phyloP scores from a whole-genome alignment of 306 rosid species.

The Alnus glutinosa region DNA sequence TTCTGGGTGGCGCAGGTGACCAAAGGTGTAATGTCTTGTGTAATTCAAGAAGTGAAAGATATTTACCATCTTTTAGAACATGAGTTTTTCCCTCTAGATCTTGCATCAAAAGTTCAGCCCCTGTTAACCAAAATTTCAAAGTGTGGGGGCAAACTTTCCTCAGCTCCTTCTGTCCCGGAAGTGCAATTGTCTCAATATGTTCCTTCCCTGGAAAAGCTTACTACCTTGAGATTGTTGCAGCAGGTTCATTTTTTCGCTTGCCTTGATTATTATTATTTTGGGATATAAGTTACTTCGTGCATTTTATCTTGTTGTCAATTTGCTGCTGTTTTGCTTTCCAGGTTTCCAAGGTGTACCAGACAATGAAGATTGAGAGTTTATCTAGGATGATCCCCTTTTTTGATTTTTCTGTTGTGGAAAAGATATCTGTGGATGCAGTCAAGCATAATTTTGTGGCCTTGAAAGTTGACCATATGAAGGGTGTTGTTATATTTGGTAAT shows the following conservation, averaged over 20 bases:
- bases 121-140: constrained; percentile 68
- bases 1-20: constrained; percentile 45
- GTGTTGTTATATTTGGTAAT: constrained; percentile 53
- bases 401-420: constrained; percentile 74
- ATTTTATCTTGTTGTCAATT: constrained; percentile 6
- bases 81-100: constrained; percentile 82
- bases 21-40: constrained; percentile 93
- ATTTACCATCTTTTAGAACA: constrained; percentile 84
- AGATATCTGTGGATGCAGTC: constrained; percentile 91
- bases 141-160: constrained; percentile 80
- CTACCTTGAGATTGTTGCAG: constrained; percentile 90
- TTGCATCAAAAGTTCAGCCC: constrained; percentile 75
- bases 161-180: constrained; percentile 93
- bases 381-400: constrained; percentile 83
- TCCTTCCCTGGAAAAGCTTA: constrained; percentile 74
- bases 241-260: constrained; percentile 54
- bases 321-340: constrained; percentile 27
- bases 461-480: constrained; percentile 89
- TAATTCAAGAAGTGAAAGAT: constrained; percentile 94
- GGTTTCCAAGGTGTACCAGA: constrained; percentile 87
- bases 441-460: constrained; percentile 80
- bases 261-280: background rate
- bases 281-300: background rate
- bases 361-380: constrained; percentile 77
- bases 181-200: constrained; percentile 81